Conservation (phyloP, 2,329 filamentous ascomycete species). For the Paracorniculantispora psalliotae region DNA sequence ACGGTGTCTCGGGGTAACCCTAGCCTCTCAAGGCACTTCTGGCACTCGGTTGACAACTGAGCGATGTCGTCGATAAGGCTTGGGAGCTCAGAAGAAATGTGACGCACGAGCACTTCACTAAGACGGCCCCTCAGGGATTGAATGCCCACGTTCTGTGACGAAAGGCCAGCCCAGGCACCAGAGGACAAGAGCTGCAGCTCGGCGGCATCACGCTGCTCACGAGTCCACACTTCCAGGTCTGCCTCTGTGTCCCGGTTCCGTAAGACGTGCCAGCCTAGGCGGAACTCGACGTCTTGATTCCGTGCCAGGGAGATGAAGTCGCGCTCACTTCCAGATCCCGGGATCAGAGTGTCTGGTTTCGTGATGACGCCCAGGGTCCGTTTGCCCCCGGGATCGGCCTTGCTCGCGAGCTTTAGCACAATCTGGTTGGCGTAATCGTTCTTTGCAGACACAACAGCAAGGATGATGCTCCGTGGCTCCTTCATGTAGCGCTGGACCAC, state of each 20-base stretch:
- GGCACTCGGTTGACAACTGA: slow-evolving; percentile 28
- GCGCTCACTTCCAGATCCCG: neutral
- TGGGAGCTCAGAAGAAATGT: slow-evolving; percentile 44
- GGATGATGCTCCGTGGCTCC: slow-evolving; percentile 38
- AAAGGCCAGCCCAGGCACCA: slow-evolving; percentile 34
- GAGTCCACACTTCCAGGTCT: slow-evolving; percentile 20
- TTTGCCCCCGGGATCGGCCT: neutral
- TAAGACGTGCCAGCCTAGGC: slow-evolving; percentile 50
- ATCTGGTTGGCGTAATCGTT: slow-evolving; percentile 35
- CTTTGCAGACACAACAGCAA: slow-evolving; percentile 38
- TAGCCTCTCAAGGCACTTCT: slow-evolving; percentile 37
- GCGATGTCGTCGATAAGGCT: slow-evolving; percentile 40
- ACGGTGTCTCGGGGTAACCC: slow-evolving; percentile 43
- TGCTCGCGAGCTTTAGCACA: slow-evolving; percentile 18
- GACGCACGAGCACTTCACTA: slow-evolving; percentile 43
- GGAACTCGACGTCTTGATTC: slow-evolving; percentile 45
- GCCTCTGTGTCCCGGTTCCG: slow-evolving; percentile 40
- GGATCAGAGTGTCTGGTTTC: slow-evolving; percentile 36
- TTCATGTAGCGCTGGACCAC: slow-evolving; percentile 38
- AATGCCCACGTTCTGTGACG: slow-evolving; percentile 40
- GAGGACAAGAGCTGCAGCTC: slow-evolving; percentile 41
- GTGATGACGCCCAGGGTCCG: slow-evolving; percentile 48
- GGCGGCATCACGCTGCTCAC: slow-evolving; percentile 31
- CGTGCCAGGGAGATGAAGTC: slow-evolving; percentile 19
- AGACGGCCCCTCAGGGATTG: slow-evolving; percentile 42